phyloP scores from a whole-genome alignment of 352 stramenopile species.

The Globisporangium uncinulatum region DNA sequence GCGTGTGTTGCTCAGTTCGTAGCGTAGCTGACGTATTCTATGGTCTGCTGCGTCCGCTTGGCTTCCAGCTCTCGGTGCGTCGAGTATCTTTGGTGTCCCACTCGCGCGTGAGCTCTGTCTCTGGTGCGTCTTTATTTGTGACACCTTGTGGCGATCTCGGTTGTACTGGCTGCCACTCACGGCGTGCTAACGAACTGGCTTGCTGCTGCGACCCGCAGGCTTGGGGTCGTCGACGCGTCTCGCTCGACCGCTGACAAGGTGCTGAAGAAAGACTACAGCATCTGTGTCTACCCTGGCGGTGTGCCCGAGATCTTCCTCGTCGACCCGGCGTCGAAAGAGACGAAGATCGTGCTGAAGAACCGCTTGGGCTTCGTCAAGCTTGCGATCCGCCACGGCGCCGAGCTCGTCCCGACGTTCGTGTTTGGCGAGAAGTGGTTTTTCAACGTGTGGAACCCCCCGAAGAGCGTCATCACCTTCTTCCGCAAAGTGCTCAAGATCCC shows the following conservation, averaged over 20 bases:
- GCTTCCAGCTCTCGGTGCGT: constrained; percentile 10
- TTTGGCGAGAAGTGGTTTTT: constrained; percentile 82
- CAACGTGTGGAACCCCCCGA: constrained; percentile 7
- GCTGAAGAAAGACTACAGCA: constrained; percentile 52
- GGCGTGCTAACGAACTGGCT: background rate
- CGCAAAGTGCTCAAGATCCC: constrained; percentile 11
- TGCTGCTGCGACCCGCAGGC: constrained; percentile 12
- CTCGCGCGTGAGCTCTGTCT: constrained; percentile 18
- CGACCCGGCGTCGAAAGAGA: constrained; percentile 68
- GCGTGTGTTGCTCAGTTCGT: too few relatives aligned
- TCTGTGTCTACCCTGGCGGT: constrained; percentile 71
- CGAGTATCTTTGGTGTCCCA: constrained; percentile 17
- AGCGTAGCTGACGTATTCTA: too few relatives aligned
- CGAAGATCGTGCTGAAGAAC: constrained; percentile 68
- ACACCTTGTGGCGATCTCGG: background rate
- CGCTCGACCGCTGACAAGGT: constrained; percentile 71
- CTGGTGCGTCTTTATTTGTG: constrained; percentile 3
- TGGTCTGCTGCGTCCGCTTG: background rate
- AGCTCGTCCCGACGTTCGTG: constrained; percentile 73
- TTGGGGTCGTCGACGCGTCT: constrained; percentile 69
- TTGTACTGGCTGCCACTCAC: too few relatives aligned
- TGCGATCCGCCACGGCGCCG: constrained; percentile 64
- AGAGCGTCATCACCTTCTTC: constrained; percentile 10
- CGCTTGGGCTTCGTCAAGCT: constrained; percentile 81
- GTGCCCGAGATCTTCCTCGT: constrained; percentile 76